These are phyloP conservation scores for Colletotrichum zoysiae DNA, from an alignment of 2,329 filamentous ascomycete species.

Conservation along the genomic window DNA sequence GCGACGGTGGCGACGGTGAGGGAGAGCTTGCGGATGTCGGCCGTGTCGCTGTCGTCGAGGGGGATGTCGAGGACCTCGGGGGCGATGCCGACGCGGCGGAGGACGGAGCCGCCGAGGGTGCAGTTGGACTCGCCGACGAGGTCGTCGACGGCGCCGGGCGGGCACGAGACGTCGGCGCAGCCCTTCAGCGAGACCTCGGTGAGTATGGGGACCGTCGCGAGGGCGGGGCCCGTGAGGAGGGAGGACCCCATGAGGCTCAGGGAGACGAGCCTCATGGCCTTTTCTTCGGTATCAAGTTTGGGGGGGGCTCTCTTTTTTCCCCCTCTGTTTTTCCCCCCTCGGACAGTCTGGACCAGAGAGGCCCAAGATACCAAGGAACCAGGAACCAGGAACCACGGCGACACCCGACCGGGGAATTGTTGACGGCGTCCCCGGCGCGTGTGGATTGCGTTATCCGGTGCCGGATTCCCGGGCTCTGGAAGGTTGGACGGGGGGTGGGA, in stretches of 20 bases:
- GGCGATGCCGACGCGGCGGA: slow-evolving; percentile 40
- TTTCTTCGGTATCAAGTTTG: background rate
- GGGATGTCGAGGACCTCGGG: slow-evolving; percentile 40
- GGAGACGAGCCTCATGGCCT: slow-evolving; percentile 27
- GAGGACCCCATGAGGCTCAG: slow-evolving; percentile 37
- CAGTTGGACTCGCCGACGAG: slow-evolving; percentile 40
- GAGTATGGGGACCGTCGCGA: slow-evolving; percentile 40
- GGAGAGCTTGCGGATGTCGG: slow-evolving; percentile 38
- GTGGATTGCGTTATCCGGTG: background rate
- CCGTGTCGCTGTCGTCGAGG: slow-evolving; percentile 36
- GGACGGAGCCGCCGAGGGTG: slow-evolving; percentile 38
- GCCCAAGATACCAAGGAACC: background rate
- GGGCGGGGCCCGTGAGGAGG: slow-evolving; percentile 37
- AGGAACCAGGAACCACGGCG: background rate
- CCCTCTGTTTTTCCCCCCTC: too few species aligned
- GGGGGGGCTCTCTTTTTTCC: too few species aligned
- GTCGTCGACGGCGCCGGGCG: slow-evolving; percentile 31
- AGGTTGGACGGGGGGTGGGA: background rate
- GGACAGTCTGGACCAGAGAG: too few species aligned
- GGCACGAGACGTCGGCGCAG: slow-evolving; percentile 37
- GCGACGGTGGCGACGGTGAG: slow-evolving; percentile 33
- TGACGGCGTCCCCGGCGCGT: slow-evolving; percentile 2
- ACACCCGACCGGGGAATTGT: background rate
- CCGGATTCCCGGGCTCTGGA: background rate
- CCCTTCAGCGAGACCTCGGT: slow-evolving; percentile 36